Percentiles rank a stretch among this genome's conserved stretches.
These are phyloP conservation scores for Phytopythium delawarense DNA, from an alignment of 352 stramenopile genomes.

Conservation along the genomic window DNA sequence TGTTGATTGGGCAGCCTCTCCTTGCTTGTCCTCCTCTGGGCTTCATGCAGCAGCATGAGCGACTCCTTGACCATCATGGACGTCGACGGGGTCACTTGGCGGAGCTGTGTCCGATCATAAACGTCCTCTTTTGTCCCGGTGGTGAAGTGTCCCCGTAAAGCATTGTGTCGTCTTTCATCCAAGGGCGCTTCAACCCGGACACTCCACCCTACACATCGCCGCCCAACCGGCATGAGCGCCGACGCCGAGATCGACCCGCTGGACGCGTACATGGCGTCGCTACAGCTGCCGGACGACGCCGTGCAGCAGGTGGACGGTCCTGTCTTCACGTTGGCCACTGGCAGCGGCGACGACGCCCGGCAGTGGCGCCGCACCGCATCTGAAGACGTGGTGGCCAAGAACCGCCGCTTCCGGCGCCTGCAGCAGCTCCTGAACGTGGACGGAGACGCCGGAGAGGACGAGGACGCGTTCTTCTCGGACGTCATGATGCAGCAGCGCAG, in stretches of 20 bases:
- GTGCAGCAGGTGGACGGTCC: slow-evolving; percentile 4
- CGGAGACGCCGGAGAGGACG: slow-evolving; percentile 9
- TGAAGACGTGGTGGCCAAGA: slow-evolving; percentile 36
- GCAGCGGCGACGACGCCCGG: slow-evolving; percentile 4
- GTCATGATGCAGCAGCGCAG: slow-evolving; percentile 76
- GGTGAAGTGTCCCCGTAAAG: background rate
- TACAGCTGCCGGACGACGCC: slow-evolving; percentile 24
- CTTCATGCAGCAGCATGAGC: background rate
- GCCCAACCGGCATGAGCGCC: slow-evolving; percentile 1
- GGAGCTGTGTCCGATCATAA: background rate
- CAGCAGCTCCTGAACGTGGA: slow-evolving; percentile 46
- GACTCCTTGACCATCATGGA: background rate
- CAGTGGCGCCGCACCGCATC: slow-evolving; percentile 1
- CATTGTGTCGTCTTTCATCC: background rate
- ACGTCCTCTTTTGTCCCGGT: background rate
- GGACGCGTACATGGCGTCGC: slow-evolving; percentile 76
- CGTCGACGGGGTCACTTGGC: background rate
- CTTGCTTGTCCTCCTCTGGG: background rate
- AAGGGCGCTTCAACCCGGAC: background rate
- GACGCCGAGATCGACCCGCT: slow-evolving; percentile 54
- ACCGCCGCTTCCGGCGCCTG: slow-evolving; percentile 66
- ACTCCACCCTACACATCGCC: background rate
- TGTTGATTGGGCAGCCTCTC: background rate
- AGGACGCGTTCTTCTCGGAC: slow-evolving; percentile 74
- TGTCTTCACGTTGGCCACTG: slow-evolving; percentile 7